These are phyloP conservation scores for Tylopilus plumbeoviolaceoides DNA, from an alignment of 768 basidiomycete species.

Conservation along the genomic window DNA sequence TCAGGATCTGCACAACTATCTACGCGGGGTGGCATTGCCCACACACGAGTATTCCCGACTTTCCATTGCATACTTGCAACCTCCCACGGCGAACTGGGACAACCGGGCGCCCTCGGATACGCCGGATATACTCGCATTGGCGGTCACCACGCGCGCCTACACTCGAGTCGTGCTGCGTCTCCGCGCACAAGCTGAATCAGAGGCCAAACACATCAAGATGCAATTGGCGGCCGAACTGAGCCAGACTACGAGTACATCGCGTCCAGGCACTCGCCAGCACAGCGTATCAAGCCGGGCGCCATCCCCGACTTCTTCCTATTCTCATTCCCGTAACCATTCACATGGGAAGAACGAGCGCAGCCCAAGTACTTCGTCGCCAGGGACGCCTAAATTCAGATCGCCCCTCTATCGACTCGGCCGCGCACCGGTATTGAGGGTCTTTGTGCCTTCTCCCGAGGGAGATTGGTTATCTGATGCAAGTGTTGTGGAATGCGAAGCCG, in stretches of 20 bases:
- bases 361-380: conserved; percentile 22
- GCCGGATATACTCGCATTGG: conserved; percentile 47
- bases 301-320: conserved; percentile 48
- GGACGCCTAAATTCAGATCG: conserved; percentile 48
- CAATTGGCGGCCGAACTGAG: conserved; percentile 2
- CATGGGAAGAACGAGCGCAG: conserved; percentile 29
- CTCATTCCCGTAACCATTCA: conserved; percentile 38
- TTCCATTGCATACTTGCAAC: conserved; percentile 55
- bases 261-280: conserved; percentile 33
- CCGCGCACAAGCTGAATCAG: conserved; percentile 74
- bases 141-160: conserved; percentile 68
- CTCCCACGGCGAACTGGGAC: conserved; percentile 37
- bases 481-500: conserved; percentile 77
- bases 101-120: conserved; percentile 38
- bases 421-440: conserved; percentile 74
- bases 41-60: conserved; percentile 66
- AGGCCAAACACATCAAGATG: conserved; percentile 25
- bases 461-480: conserved; percentile 83
- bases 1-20: conserved; percentile 76
- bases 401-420: conserved; percentile 68
- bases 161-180: conserved; percentile 76
- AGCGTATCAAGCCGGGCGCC: conserved; percentile 58
- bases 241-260: neutral
- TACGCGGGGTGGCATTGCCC: conserved; percentile 75
- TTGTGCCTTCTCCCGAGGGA: conserved; percentile 82